Conservation (phyloP, 2,329 filamentous ascomycete genomes). For the Aschersonia sp. region DNA sequence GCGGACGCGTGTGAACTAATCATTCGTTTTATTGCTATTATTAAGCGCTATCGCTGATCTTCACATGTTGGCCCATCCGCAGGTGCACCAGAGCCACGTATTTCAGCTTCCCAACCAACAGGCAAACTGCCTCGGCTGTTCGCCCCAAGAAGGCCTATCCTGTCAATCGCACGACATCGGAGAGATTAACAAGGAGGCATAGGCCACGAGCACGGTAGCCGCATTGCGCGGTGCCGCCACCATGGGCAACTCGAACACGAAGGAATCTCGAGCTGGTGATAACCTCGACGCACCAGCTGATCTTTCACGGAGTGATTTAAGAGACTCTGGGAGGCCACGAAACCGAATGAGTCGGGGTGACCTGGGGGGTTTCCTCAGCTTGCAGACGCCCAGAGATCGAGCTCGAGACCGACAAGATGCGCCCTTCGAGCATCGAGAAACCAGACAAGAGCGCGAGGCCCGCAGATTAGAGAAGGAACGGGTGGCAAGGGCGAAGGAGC, state of each 20-base stretch:
- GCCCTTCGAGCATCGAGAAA: slow-evolving; percentile 59
- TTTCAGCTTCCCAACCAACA: too few species aligned
- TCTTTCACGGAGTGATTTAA: slow-evolving; percentile 6
- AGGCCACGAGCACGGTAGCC: too few species aligned
- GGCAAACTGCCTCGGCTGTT: too few species aligned
- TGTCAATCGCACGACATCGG: too few species aligned
- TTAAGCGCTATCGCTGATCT: too few species aligned
- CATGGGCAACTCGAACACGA: slow-evolving; percentile 26
- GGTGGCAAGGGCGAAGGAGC: slow-evolving; percentile 59
- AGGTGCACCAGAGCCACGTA: too few species aligned
- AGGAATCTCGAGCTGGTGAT: slow-evolving; percentile 20
- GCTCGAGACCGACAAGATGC: slow-evolving; percentile 19
- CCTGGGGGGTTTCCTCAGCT: slow-evolving; percentile 28
- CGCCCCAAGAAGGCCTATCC: too few species aligned
- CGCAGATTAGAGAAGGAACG: slow-evolving; percentile 74
- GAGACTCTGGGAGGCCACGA: slow-evolving; percentile 9
- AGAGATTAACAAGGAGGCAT: too few species aligned
- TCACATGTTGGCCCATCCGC: too few species aligned
- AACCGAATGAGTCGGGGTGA: slow-evolving; percentile 27
- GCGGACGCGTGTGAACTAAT: too few species aligned
- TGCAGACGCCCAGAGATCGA: slow-evolving; percentile 24
- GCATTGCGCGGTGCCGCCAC: not conserved
- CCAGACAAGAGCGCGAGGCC: slow-evolving; percentile 80
- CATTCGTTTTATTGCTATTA: too few species aligned
- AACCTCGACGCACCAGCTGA: slow-evolving; percentile 7